phyloP scores from a whole-genome alignment of 768 basidiomycete genomes.

The Agaricus bisporus region DNA sequence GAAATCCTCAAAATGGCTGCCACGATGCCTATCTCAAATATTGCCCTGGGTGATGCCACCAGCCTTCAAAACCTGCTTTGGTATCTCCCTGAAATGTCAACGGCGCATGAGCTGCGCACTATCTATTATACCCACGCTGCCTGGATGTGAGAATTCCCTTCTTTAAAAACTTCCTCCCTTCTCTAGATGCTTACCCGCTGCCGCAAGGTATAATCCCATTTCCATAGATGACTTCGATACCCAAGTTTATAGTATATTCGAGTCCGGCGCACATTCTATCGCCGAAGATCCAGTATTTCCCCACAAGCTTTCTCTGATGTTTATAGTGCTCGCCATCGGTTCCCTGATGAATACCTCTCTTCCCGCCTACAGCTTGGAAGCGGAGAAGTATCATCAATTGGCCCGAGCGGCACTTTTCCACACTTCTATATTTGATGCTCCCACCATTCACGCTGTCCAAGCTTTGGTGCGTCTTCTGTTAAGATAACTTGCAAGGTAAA shows the following conservation, averaged over 20 bases:
- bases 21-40: slow-evolving; percentile 54
- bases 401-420: slow-evolving; percentile 62
- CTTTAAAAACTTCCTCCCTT: neutral
- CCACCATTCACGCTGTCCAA: slow-evolving; percentile 63
- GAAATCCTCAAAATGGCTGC: slow-evolving; percentile 62
- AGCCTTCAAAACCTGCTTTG: slow-evolving; percentile 55
- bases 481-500: slow-evolving; percentile 4
- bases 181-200: neutral
- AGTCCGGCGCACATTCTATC: slow-evolving; percentile 32
- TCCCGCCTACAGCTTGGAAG: slow-evolving; percentile 57
- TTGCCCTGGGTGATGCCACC: slow-evolving; percentile 35
- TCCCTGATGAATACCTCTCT: slow-evolving; percentile 52
- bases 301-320: slow-evolving; percentile 61
- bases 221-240: slow-evolving; percentile 52
- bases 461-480: slow-evolving; percentile 42
- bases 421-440: slow-evolving; percentile 59
- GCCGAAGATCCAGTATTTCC: slow-evolving; percentile 45
- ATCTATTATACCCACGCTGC: slow-evolving; percentile 61
- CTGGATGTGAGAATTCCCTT: slow-evolving; percentile 52
- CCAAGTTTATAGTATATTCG: slow-evolving; percentile 53
- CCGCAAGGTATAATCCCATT: slow-evolving; percentile 60
- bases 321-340: slow-evolving; percentile 63
- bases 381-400: slow-evolving; percentile 65
- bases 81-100: slow-evolving; percentile 61
- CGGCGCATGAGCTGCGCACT: slow-evolving; percentile 54